Conservation (phyloP, 2,329 filamentous ascomycete genomes). For the Plenodomus lindquistii region DNA sequence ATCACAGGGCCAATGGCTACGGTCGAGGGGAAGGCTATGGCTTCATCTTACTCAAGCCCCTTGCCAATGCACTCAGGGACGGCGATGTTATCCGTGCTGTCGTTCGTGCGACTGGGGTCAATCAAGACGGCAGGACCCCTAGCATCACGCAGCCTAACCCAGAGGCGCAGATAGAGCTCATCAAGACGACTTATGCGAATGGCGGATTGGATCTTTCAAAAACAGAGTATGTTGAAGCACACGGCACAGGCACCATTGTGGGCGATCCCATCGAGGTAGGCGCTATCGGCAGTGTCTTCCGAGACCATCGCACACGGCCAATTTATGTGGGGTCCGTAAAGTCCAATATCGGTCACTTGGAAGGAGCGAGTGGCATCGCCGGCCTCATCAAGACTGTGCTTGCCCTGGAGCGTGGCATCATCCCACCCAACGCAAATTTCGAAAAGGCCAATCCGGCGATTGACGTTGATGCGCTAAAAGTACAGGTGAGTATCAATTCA, state of each 20-base stretch:
- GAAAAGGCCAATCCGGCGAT: conserved; percentile 10
- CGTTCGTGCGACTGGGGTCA: conserved; percentile 29
- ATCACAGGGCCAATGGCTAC: conserved; percentile 63
- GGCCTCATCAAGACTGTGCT: conserved; percentile 45
- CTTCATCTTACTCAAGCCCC: conserved; percentile 29
- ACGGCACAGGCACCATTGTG: conserved; percentile 58
- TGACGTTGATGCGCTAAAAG: neutral
- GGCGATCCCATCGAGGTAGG: conserved; percentile 30
- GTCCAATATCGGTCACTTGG: conserved; percentile 44
- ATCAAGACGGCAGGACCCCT: conserved; percentile 21
- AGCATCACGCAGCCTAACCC: conserved; percentile 32
- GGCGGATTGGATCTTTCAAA: conserved; percentile 37
- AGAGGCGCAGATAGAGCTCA: conserved; percentile 49
- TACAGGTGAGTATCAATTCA: neutral
- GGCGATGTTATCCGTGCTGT: conserved; percentile 35
- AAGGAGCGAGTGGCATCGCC: conserved; percentile 44
- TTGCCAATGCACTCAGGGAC: conserved; percentile 17
- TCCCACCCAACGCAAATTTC: conserved; percentile 31
- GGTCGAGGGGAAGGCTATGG: conserved; percentile 63
- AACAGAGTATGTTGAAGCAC: conserved; percentile 30
- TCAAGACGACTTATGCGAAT: conserved; percentile 38
- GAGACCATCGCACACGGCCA: conserved; percentile 15
- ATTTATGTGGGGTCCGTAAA: conserved; percentile 26
- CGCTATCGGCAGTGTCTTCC: conserved; percentile 17
- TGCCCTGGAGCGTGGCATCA: conserved; percentile 42